Evolutionary conservation across 2,329 filamentous ascomycete genomes (phyloP), one percentile per base, ranked within the genome.

Genomic region (Scedosporium boydii): DNA sequence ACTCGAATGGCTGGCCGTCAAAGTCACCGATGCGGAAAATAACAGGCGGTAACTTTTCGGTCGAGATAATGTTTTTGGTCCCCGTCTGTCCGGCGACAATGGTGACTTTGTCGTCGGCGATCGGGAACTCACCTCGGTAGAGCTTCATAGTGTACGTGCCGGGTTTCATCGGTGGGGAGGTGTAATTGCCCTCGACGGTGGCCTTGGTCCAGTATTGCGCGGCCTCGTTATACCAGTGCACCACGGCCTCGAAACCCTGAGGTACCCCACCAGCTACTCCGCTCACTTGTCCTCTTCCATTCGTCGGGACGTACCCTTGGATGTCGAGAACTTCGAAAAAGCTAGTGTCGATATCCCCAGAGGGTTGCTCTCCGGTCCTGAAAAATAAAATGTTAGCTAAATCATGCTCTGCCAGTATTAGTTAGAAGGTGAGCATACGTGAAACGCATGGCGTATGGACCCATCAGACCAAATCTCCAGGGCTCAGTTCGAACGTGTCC

Each of bases 131-230:
- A 16, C 76, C 79, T 66, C 84, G 82, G 71, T 86, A 87, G 44
- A 88, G 78, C 3, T 86, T 80, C 79, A 87, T 86, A 14, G 82
- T 87, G 73, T 88, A 88, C 0, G 82, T 86, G 29, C 86, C 86
- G 0, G 85, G 82, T 67, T 85, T 86, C 86, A 89, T 88, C 62
- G 79, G 74, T 0, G 86, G 86, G 0, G 85, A 87, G 3, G 80
- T 86, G 72, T 86, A 89, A 10, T 75, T 75, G 7, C 85, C 85
- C 53, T 72, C 75, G 23, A 78, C 78, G 9, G 76, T 76, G 21
- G 83, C 80, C 63, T 83, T 83, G 6, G 79, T 74, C 86, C 86
- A 89, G 76, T 88, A 89, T 68, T 89, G 87, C 0, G 84, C 82
- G 5, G 76, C 75, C 34, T 70, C 70, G 71, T 88, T 88, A 73